A percentile compares a stretch with the other conserved stretches of the same genome.
Evolutionary conservation across 1,284 basidiomycete genomes (phyloP).

Genomic region (Singerocomus inundabilis): DNA sequence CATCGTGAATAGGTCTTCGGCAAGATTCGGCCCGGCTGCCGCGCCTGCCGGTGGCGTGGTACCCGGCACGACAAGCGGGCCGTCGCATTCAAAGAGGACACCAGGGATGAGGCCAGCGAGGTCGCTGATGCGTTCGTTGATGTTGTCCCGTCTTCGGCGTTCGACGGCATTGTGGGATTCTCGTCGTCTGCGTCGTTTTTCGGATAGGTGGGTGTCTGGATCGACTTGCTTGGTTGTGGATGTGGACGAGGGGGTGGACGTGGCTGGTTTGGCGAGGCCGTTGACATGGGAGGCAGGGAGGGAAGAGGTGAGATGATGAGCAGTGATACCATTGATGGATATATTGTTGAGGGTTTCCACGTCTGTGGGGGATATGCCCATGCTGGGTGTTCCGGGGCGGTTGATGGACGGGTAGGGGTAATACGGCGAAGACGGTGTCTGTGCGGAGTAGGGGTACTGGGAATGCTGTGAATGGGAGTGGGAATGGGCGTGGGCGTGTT

Average conservation of each 20-base stretch:
- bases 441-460: constrained; percentile 24
- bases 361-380: constrained; percentile 37
- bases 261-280: constrained; percentile 10
- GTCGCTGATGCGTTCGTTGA: constrained; percentile 92
- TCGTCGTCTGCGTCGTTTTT: constrained; percentile 74
- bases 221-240: constrained; percentile 22
- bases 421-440: constrained; percentile 27
- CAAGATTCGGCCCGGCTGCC: constrained; percentile 9
- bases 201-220: constrained; percentile 50
- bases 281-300: constrained; percentile 18
- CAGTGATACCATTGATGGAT: constrained; percentile 17
- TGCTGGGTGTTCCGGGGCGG: constrained; percentile 15
- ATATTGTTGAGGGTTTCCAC: constrained; percentile 27
- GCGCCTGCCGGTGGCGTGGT: constrained; percentile 12
- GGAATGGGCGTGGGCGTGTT: constrained; percentile 17
- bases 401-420: constrained; percentile 20
- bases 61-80: constrained; percentile 22
- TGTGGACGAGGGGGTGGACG: constrained; percentile 3
- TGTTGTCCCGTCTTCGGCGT: constrained; percentile 82
- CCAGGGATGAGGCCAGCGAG: constrained; percentile 86
- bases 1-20: constrained; percentile 24
- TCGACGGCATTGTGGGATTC: constrained; percentile 93
- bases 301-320: constrained; percentile 22
- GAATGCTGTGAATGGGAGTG: constrained; percentile 17
- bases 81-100: constrained; percentile 65